Evolutionary conservation across 257 asterid genomes (phyloP), one percentile per base, ranked within the genome.

Genomic region (Fraxinus cuspidata): DNA sequence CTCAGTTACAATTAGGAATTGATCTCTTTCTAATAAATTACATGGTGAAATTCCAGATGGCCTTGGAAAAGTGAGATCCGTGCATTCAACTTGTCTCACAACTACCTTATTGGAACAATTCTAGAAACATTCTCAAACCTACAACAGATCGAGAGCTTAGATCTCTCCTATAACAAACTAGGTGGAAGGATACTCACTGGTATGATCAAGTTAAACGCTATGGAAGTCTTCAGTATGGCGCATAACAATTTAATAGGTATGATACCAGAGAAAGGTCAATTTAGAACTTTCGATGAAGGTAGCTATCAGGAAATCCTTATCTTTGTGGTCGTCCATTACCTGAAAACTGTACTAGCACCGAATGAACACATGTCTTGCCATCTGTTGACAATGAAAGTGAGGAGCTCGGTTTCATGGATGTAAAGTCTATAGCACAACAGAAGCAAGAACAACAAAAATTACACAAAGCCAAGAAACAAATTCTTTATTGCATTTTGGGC

Each of bases 281-380:
- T 77, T 34, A 5, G 25, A 49, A 77, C 80, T 6, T 77, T 77
- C 18, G 70, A 77, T 38, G 32, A 68, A 47, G 70, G 56, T 34
- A 77, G 80, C 53, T 77, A 77, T 32, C 12, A 68, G 38, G 70
- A 38, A 77, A 77, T 67, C 74, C 58, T 32, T 35, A 67, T 1
- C 75, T 77, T 67, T 68, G 75, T 77, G 80, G 68, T 5, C 29
- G 23, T 66, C 80, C 74, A 28, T 68, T 76, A 40, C 40, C 15
- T 51, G 2, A 29, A 0, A 3, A 27, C 9, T 44, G 79, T 9
- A 44, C 16, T 32, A 1, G 15, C 27, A 8, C 53, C 19, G 44
- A 5, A 76, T 18, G 25, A 35, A 42, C 16, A 42, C 51, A 18
- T 3, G 18, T 12, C 18, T 21, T 47, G 69, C 44, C 58, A 29